phyloP scores from a whole-genome alignment of 495 filamentous ascomycete genomes.

The Daldinia decipiens region DNA sequence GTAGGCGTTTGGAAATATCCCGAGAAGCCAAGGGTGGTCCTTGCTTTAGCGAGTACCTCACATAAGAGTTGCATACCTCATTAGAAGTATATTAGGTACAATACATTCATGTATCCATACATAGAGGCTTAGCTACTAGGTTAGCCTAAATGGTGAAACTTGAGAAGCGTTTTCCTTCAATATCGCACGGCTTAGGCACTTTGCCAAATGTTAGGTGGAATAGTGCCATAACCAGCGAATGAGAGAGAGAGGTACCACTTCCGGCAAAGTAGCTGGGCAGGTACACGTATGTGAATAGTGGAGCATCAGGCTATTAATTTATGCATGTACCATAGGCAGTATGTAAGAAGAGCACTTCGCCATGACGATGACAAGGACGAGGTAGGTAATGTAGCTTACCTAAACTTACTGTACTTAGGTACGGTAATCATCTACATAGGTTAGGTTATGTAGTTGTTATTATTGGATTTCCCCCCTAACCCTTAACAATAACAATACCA shows the following conservation, averaged over 20 bases:
- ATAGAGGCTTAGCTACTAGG: no score
- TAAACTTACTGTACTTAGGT: conserved; percentile 25
- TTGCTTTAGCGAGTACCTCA: conserved; percentile 1
- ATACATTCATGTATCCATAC: no score
- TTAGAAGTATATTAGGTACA: no score
- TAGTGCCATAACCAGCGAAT: conserved; percentile 26
- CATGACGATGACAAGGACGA: conserved; percentile 1
- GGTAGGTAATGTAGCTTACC: conserved; percentile 24
- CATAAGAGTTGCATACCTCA: no score
- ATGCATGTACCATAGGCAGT: conserved; percentile 6
- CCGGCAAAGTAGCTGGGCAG: conserved; percentile 36
- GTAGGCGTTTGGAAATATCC: conserved; percentile 14
- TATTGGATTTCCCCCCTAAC: conserved; percentile 5
- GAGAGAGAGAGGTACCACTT: conserved; percentile 25
- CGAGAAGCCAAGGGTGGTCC: conserved; percentile 8
- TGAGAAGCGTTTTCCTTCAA: conserved; percentile 7
- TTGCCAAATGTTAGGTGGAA: conserved; percentile 21
- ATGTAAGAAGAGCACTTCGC: not conserved
- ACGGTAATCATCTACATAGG: not conserved
- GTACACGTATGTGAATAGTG: conserved; percentile 42
- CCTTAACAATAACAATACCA: not conserved
- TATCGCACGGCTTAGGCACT: conserved; percentile 14
- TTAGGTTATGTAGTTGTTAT: conserved; percentile 3
- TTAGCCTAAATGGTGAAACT: conserved; percentile 34
- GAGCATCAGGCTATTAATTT: conserved; percentile 29